phyloP scores from a whole-genome alignment of 305 asterid species.

The Caryopteris hybrid region DNA sequence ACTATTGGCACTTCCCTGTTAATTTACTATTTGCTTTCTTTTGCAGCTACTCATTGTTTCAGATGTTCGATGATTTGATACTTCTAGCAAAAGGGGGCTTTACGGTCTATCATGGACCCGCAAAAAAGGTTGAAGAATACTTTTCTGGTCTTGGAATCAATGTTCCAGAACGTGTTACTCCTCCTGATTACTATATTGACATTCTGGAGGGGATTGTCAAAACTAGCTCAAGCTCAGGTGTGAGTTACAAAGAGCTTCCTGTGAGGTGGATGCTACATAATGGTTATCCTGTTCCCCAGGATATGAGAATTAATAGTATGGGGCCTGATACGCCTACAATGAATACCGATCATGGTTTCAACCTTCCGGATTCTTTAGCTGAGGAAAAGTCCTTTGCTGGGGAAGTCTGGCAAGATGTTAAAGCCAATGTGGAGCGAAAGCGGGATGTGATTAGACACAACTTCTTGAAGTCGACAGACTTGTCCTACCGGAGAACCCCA shows the following conservation, averaged over 20 bases:
- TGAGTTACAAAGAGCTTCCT: conserved; percentile 72
- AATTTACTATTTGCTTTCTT: conserved; percentile 13
- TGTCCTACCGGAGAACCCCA: conserved; percentile 82
- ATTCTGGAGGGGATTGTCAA: conserved; percentile 89
- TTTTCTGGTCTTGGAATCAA: conserved; percentile 67
- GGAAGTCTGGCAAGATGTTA: conserved; percentile 91
- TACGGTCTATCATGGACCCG: conserved; percentile 85
- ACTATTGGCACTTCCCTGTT: neutral
- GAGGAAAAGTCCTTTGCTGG: conserved; percentile 85
- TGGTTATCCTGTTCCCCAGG: conserved; percentile 78
- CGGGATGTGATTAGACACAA: conserved; percentile 73
- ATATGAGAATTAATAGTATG: conserved; percentile 50
- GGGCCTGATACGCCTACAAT: conserved; percentile 29
- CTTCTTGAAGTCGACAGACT: conserved; percentile 68
- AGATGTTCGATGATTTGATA: conserved; percentile 80
- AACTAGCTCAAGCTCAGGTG: conserved; percentile 53
- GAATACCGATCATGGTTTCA: conserved; percentile 26
- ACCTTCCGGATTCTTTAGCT: conserved; percentile 25
- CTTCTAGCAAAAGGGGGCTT: conserved; percentile 95
- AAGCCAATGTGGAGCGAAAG: conserved; percentile 57
- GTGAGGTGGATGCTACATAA: conserved; percentile 89
- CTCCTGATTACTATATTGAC: conserved; percentile 91
- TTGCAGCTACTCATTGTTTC: conserved; percentile 78
- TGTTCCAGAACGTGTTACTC: conserved; percentile 90
- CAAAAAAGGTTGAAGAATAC: conserved; percentile 75